Evolutionary conservation across 2,329 filamentous ascomycete genomes (phyloP), one percentile per base, ranked within the genome.

Genomic region (Neoscytalidium dimidiatum): DNA sequence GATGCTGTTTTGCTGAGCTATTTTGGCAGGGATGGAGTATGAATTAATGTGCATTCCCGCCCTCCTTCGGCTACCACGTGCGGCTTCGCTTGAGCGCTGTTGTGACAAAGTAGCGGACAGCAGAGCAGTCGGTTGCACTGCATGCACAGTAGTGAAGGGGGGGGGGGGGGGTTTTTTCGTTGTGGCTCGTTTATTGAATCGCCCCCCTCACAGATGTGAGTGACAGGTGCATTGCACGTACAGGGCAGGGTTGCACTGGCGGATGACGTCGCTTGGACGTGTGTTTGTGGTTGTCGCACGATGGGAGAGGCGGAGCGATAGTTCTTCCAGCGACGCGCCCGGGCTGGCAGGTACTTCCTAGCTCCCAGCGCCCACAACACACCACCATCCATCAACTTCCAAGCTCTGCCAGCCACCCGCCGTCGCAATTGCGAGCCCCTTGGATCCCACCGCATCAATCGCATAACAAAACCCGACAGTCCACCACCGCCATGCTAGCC

Each of bases 401-500:
- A 46, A 64, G 35, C 49, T 53, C 11, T 48, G 52, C 48, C 46
- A 46, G 13, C 48, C 48, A 26, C 38, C 35, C 41, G 28, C 13
- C 53, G 23, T 19, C 23, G 35, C 53, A 19, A 58, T 43, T 31
- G 23, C 23, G 13, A 28, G 13, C 23, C 26, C 23, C 17, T 31
- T 29, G 26, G 19, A 1, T 8, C 33, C 35, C 61, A 11, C 49
- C 19, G 8, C 48, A 33, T 44, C 61, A 46, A 46, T 52, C 49
- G 48, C 38, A 26, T 46, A 35, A 29, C 23, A 14, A 8, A 11
- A 26, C 38, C 19, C 31, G 11, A 17, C 17, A n/a, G n/a, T 31
- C 13, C 33, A 2, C 17, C 35, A 2, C 9, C 63, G 38, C 38
- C 28, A 78, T 78, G 76, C 71, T 78, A 67, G 72, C 73, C 66